A percentile compares a stretch with the other conserved stretches of the same genome.
Evolutionary conservation across 495 filamentous ascomycete species (phyloP).

Genomic region (Hyaloscypha bicolor): DNA sequence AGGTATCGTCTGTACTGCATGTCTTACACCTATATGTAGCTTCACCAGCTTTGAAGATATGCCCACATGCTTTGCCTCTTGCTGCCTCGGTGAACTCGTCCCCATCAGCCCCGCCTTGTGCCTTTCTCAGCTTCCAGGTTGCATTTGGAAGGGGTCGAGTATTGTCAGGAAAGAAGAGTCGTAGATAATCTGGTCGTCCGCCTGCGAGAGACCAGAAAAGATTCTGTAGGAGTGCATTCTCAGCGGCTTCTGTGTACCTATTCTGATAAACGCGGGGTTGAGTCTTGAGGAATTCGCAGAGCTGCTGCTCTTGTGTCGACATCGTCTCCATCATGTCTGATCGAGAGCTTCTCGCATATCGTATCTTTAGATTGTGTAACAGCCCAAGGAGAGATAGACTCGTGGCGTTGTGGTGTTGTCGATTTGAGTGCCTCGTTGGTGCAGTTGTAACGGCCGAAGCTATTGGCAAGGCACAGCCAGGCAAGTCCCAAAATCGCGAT

Average conservation of each 20-base stretch:
- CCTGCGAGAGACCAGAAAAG: conserved; percentile 86
- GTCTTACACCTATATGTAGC: conserved; percentile 93
- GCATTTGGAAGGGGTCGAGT: conserved; percentile 47
- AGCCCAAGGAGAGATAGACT: background rate
- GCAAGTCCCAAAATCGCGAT: background rate
- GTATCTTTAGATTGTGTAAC: background rate
- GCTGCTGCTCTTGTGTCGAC: conserved; percentile 75
- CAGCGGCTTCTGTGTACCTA: conserved; percentile 71
- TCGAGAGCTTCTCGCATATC: conserved; percentile 10
- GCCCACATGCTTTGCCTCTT: conserved; percentile 92
- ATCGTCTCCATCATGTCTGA: conserved; percentile 43
- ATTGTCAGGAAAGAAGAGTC: conserved; percentile 79
- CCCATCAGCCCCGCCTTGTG: conserved; percentile 90
- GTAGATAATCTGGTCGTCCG: conserved; percentile 69
- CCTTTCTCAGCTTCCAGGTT: conserved; percentile 74
- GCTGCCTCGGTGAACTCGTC: conserved; percentile 94
- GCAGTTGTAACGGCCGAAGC: background rate
- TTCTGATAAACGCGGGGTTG: conserved; percentile 68
- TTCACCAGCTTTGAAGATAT: conserved; percentile 93
- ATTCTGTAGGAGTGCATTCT: conserved; percentile 67
- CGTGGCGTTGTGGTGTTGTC: background rate
- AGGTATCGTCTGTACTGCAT: conserved; percentile 85
- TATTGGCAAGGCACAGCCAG: background rate
- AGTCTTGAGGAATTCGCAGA: conserved; percentile 74
- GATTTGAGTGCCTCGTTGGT: background rate